These are phyloP conservation scores for Halteria grandinella DNA, from an alignment of 73 alveolate species.

Conservation along the genomic window DNA sequence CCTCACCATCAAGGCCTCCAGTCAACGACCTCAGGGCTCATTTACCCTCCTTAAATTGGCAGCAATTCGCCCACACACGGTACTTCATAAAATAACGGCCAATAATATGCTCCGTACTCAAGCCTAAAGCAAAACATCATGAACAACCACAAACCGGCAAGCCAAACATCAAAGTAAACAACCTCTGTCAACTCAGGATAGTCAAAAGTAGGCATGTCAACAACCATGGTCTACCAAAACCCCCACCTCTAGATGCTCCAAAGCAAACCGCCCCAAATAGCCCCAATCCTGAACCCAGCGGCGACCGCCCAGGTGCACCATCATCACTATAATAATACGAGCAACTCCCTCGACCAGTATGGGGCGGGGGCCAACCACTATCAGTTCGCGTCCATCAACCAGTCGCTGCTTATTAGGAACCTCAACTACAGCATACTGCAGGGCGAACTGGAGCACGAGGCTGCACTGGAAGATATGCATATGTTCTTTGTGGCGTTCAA, in stretches of 20 bases:
- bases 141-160: conserved; percentile 12
- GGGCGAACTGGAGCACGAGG: conserved; percentile 43
- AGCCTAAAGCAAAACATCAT: not conserved
- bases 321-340: conserved; percentile 8
- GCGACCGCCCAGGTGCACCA: conserved; percentile 32
- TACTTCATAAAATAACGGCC: not conserved
- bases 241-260: no score
- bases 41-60: not conserved
- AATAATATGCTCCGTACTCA: conserved; percentile 26
- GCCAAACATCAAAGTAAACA: not conserved
- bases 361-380: no score
- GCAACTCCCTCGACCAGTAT: conserved; percentile 40
- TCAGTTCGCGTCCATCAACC: conserved; percentile 32
- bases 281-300: not conserved
- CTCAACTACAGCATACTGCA: conserved; percentile 24
- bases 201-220: not conserved
- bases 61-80: conserved; percentile 5
- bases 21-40: not conserved
- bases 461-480: conserved; percentile 54
- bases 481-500: conserved; percentile 52
- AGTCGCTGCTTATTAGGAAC: conserved; percentile 11
- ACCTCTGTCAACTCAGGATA: not conserved
- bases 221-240: conserved; percentile 40
- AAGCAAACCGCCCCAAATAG: no score
- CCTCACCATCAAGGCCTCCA: not conserved